Base-by-base conservation (phyloP, 225 moss, liverwort and hornwort species). In the Asterella californica region DNA sequence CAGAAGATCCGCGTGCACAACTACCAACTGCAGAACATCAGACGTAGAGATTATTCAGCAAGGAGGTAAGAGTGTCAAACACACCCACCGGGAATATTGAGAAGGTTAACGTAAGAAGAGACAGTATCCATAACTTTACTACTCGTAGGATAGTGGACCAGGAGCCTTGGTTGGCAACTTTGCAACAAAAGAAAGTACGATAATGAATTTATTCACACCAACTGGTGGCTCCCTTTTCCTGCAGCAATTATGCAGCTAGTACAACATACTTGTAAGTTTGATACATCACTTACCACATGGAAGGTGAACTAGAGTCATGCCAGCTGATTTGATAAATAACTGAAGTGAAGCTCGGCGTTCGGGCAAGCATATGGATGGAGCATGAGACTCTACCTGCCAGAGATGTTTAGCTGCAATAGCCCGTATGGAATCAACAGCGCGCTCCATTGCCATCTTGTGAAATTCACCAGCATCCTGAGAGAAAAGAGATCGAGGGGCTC, bases 1-100 rank as follows among this genome's bases (percentile, higher is more conserved):
- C 72, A 99, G 87, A 29, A 99, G 88, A 75, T 99, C 99, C 74
- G 99, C 95, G 85, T 99, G 99, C 83, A 99, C 92, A 64, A 95
- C 99, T 77, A 99, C 93, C 81, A 99, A 85, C 99, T 99, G 93
- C 88, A 87, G 79, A 75, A 75, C 9, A 75, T 55, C 75, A 75
- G 22, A 47, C 2, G 67, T 30, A 19, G 2, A 57, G 57, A 65
- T 33, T 27, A 2, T 27, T 21, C 25, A 61, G 27, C 10, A 25
- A 57, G 57, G 18, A 57, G 21, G 24, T 11, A 54, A 57, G 5
- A n/a, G n/a, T n/a, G n/a, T n/a, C n/a, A n/a, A n/a, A 57, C 18
- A 18, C 18, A 19, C 24, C 21, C 18, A n/a, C 57, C 57, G 57
- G 24, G 21, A 17, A 57, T 57, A 24, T 7, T 42, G 42, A 42